Evolutionary conservation across 768 basidiomycete species (phyloP), one percentile per base, ranked within the genome.

Genomic region (Mycena galericulata): DNA sequence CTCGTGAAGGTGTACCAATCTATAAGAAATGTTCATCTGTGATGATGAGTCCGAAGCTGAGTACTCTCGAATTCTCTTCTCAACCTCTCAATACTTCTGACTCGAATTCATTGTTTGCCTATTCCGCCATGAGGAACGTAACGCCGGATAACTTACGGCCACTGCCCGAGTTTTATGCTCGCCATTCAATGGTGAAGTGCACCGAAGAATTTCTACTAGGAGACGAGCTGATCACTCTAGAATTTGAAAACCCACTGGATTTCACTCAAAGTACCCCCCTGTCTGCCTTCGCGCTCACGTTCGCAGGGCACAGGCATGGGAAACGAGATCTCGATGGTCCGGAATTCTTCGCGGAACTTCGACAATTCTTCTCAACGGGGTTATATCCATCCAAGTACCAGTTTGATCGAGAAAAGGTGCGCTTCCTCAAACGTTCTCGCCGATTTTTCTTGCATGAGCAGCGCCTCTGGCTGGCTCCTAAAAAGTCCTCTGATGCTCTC

Each of bases 371-470:
- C 2, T 14, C n/a, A 1, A 67, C 56, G 0, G 41, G 45, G 2
- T 18, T 57, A 0, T 34, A 72, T 22, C 63, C 72, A 3, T 51
- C 56, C 11, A 5, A 40, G 4, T 68, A 62, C 43, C 53, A 49
- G 6, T 46, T 27, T 9, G 63, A 73, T 34, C 27, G 24, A 3
- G 55, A 60, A 2, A 57, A 63, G 40, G 26, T 61, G 36, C 34
- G 47, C 3, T 72, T 70, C 26, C 26, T 72, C 2, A 68, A 67
- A 22, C 41, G 54, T 3, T 22, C 66, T 9, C 22, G 34, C 2
- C 49, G 62, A 20, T 79, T 70, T 57, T 74, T 79, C 9, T 10
- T 75, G 4, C 55, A 71, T 14, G 64, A 75, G 26, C 46, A 67
- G 2, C 30, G 68, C 1, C 57, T 80, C 0, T 79, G 74, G 75